Base-by-base conservation (phyloP, 495 filamentous ascomycete species). In the Xylaria grammica region DNA sequence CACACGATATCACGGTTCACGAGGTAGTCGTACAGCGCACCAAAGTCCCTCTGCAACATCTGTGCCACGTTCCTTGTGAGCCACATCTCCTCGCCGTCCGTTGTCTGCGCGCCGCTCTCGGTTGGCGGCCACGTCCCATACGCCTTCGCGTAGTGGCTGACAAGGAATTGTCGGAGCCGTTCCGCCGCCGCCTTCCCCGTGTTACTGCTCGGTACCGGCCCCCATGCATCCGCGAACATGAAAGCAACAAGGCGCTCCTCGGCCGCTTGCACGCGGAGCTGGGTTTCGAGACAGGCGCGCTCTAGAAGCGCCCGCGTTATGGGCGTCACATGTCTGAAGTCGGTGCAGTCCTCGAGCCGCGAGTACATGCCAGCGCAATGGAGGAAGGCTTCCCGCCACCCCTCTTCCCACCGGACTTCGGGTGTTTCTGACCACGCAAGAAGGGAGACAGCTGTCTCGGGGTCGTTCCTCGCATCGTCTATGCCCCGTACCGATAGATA, bases 1-100 rank as follows among this genome's bases (percentile, higher is more conserved):
- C 89, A 92, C 0, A 83, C 71, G 11, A 90, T 80, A 54, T 91
- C 86, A 3, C 87, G 81, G 73, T 91, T 87, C 36, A 92, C 88
- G 4, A 92, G 78, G 66, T 90, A 92, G 70, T 91, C 88, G 62
- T 91, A 92, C 17, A 92, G 78, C 4, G 86, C 82, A 17, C 85
- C 83, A 60, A 91, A 90, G 67, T 92, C 89, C 38, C 79, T 80
- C 65, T 89, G 86, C n/a, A 92, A 74, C 27, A 77, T 73, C 27
- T 81, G 76, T 1, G 84, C 84, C 20, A 89, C 72, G 30, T 78
- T 79, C 26, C 89, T 75, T 13, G 86, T 89, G 32, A 92, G 78
- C 85, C 88, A 90, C 44, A 77, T 81, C 38, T 82, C 81, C 52
- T 82, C 82, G n/a, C 77, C 76, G 13, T 80, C 78, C 13, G 69